A percentile compares a stretch with the other conserved stretches of the same genome.
Conservation (phyloP, 345 rosid genomes). For the Bruguiera sexangula region DNA sequence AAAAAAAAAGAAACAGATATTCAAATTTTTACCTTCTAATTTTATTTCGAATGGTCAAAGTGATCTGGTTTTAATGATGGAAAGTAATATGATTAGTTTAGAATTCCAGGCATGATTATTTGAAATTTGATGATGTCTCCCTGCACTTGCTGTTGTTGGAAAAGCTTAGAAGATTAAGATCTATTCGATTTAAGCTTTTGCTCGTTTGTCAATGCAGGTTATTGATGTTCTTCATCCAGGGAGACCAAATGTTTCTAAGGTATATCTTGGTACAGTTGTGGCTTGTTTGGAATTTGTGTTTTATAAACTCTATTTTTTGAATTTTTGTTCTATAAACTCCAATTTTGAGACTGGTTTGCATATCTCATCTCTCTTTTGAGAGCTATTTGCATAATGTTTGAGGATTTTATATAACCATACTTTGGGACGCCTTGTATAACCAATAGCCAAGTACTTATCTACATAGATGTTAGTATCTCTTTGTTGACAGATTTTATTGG, state of each 20-base stretch:
- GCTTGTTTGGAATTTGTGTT: background rate
- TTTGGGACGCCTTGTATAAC: too few relatives aligned
- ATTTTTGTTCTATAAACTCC: background rate
- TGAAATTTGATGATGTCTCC: background rate
- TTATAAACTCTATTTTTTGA: background rate
- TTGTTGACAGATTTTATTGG: too few relatives aligned
- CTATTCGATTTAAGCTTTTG: background rate
- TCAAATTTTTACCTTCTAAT: too few relatives aligned
- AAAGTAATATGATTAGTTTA: too few relatives aligned
- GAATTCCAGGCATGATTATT: too few relatives aligned
- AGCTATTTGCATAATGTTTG: background rate
- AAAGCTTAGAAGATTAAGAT: background rate
- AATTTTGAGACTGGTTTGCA: too few relatives aligned
- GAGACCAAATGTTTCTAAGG: conserved; percentile 93
- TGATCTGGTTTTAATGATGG: too few relatives aligned
- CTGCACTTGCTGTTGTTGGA: background rate
- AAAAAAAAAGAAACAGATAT: too few relatives aligned
- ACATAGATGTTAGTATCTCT: too few relatives aligned
- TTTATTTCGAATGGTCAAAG: too few relatives aligned
- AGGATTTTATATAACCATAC: too few relatives aligned
- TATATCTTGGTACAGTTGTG: conserved; percentile 5
- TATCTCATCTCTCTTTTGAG: background rate
- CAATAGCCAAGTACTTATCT: too few relatives aligned
- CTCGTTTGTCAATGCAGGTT: conserved; percentile 41
- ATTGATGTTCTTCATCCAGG: conserved; percentile 98